Percentiles rank a stretch among this genome's conserved stretches.
Conservation (phyloP, 768 basidiomycete genomes). For the Pleurotus salmoneostramineus region DNA sequence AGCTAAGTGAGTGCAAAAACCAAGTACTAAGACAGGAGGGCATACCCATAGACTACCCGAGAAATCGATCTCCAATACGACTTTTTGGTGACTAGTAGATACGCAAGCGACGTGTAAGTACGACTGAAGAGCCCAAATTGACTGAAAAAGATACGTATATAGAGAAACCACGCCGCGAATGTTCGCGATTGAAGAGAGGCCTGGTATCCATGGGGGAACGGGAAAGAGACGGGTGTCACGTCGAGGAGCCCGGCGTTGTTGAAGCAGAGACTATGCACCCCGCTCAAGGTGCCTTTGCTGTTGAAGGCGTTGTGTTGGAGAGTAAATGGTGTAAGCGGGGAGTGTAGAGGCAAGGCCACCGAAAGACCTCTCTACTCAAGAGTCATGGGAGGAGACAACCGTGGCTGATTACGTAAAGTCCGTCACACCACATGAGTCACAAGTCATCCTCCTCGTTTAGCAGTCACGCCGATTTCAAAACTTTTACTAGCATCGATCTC, state of each 20-base stretch:
- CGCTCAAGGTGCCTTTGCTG: not conserved
- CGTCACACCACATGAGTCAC: conserved; percentile 4
- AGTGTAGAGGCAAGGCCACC: conserved; percentile 20
- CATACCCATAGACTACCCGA: conserved; percentile 81
- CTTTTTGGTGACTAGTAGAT: conserved; percentile 94
- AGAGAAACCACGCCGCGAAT: conserved; percentile 77
- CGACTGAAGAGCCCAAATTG: conserved; percentile 13
- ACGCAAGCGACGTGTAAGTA: conserved; percentile 44
- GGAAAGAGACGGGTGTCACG: not conserved
- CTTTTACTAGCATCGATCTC: not conserved
- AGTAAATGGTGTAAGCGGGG: conserved; percentile 17
- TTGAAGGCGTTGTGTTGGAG: conserved; percentile 19
- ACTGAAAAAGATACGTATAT: conserved; percentile 66
- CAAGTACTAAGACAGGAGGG: conserved; percentile 11
- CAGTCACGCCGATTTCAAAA: not conserved
- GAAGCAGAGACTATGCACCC: too few species aligned
- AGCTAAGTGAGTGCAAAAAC: not conserved
- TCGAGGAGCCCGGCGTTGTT: not conserved
- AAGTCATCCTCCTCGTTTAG: not conserved
- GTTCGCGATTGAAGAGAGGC: conserved; percentile 56
- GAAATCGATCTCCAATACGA: conserved; percentile 92
- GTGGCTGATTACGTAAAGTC: conserved; percentile 11
- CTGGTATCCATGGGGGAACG: conserved; percentile 34
- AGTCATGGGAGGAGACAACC: conserved; percentile 16
- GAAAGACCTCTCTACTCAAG: conserved; percentile 26